Evolutionary conservation across 179 eudicot genomes (phyloP), one percentile per base, ranked within the genome.

Genomic region (Amaranthus tricolor): DNA sequence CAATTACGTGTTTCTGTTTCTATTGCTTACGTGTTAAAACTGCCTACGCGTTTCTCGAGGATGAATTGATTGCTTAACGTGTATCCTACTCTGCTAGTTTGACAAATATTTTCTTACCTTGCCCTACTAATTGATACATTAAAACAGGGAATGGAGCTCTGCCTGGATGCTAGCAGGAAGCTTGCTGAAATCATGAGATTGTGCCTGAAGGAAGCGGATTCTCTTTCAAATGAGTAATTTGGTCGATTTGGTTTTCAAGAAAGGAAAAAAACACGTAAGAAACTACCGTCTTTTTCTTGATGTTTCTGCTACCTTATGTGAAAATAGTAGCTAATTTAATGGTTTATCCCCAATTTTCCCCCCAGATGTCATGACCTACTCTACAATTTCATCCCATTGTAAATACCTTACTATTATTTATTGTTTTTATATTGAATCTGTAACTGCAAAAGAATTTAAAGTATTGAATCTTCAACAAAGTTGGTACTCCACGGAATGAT

Each of bases 91-190:
- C 40, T 17, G 61, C 10, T 57, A 7, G 61, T 57, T 6, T 6
- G 61, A 13, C n/a, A 57, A n/a, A 57, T 57, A 8, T 17, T 57
- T 16, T 61, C 9, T 50, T 24, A 1, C 6, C 16, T 44, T 24
- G 60, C 43, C 11, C 66, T 61, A 68, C 74, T 74, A 45, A 44
- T 43, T 62, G 16, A 54, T 12, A 61, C 47, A 6, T 62, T 52
- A 6, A 76, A 54, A 69, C 89, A 94, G 98, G 99, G 91, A 75
- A 87, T 89, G 95, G 86, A 86, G 80, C 85, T 95, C 14, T 90
- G 97, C 77, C 88, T 89, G 8, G 92, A 90, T 70, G 97, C 97
- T 21, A 89, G 96, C 84, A 80, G 81, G 66, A 93, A 93, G 89
- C 93, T 95, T 21, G 95, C 90, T 43, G 84, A 78, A 80, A 83